phyloP scores from a whole-genome alignment of 139 green algal genomes.

The Chlamydomonas sphaeroides region DNA sequence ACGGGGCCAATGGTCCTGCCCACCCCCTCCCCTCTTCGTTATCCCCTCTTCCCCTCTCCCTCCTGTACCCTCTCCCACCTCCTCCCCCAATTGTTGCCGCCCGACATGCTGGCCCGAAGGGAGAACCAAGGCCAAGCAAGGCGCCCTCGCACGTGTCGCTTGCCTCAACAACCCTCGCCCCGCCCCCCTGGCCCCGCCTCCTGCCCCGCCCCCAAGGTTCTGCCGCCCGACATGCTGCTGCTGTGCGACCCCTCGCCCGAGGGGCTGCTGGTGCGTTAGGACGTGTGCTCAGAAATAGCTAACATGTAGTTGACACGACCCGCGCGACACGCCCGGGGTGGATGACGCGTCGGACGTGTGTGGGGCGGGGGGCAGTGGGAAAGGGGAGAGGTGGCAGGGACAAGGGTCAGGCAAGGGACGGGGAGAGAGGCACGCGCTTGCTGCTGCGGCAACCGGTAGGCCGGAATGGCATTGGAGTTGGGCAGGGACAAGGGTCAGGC shows the following conservation, averaged over 20 bases:
- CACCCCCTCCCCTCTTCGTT: no score
- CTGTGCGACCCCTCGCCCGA: conserved; percentile 81
- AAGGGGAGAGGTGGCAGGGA: background rate
- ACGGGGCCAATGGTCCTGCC: no score
- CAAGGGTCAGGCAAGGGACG: background rate
- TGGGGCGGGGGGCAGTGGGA: background rate
- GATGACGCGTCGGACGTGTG: background rate
- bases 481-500: background rate
- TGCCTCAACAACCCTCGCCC: no score
- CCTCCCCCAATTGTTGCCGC: no score
- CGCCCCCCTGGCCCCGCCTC: no score
- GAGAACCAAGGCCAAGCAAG: background rate
- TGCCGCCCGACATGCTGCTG: conserved; percentile 88
- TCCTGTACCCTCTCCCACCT: no score
- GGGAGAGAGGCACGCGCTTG: no score
- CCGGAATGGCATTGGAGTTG: no score
- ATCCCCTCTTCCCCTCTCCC: no score
- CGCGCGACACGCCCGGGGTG: background rate
- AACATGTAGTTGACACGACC: background rate
- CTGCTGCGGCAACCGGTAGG: no score
- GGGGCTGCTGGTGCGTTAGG: conserved; percentile 58
- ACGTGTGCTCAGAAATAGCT: conserved; percentile 50
- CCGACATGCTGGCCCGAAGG: no score
- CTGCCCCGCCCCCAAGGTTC: conserved; percentile 76
- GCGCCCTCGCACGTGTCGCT: no score